A percentile compares a stretch with the other conserved stretches of the same genome.
phyloP scores from a whole-genome alignment of 108 stramenopile genomes.

The Cyclotella choctawhatcheeana region DNA sequence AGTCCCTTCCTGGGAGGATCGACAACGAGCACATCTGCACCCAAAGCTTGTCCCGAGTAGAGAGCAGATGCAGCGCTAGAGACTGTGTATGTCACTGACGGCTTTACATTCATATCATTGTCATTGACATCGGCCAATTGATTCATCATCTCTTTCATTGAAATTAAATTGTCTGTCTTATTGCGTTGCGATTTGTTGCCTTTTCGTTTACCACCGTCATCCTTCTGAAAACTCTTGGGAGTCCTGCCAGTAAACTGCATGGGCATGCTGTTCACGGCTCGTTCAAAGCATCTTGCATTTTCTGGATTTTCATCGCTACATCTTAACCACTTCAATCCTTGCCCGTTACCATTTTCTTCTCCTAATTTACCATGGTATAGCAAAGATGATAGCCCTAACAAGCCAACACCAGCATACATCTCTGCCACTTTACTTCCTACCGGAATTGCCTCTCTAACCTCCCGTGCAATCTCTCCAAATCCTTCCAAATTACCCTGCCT shows the following conservation, averaged over 20 bases:
- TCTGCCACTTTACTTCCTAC: slow-evolving; percentile 83
- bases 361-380: slow-evolving; percentile 59
- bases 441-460: slow-evolving; percentile 72
- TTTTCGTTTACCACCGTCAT: slow-evolving; percentile 19
- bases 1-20: slow-evolving; percentile 96
- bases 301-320: slow-evolving; percentile 96
- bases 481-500: slow-evolving; percentile 95
- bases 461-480: slow-evolving; percentile 85
- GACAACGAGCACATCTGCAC: slow-evolving; percentile 91
- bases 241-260: slow-evolving; percentile 40
- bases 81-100: slow-evolving; percentile 60
- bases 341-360: slow-evolving; percentile 18
- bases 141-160: slow-evolving; percentile 52
- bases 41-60: slow-evolving; percentile 81
- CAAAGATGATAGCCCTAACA: slow-evolving; percentile 88
- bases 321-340: slow-evolving; percentile 71
- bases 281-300: slow-evolving; percentile 84
- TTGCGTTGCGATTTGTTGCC: slow-evolving; percentile 33
- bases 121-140: slow-evolving; percentile 21
- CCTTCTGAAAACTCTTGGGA: slow-evolving; percentile 29
- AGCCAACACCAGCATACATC: slow-evolving; percentile 94
- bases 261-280: slow-evolving; percentile 60
- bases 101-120: slow-evolving; percentile 22
- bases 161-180: slow-evolving; percentile 18
- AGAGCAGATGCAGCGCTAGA: slow-evolving; percentile 84